Percentiles rank a stretch among this genome's conserved stretches.
phyloP scores from a whole-genome alignment of 2,329 filamentous ascomycete genomes.

The Pseudogymnoascus sp. region DNA sequence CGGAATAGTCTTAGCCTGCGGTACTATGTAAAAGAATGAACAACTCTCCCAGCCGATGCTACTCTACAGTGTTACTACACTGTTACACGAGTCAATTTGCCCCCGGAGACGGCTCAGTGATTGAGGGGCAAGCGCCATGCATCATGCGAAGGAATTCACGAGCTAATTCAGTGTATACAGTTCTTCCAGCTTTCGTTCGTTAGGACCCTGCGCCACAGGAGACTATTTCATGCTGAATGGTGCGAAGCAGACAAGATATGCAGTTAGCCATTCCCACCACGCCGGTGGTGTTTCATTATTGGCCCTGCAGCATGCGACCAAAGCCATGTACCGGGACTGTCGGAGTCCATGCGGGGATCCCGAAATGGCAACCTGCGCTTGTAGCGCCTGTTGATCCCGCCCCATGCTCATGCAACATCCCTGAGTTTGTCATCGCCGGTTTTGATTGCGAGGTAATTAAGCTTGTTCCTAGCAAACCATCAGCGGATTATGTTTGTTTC shows the following conservation, averaged over 20 bases:
- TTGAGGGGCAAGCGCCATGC: not conserved
- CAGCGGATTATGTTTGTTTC: not conserved
- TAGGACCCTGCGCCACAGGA: not conserved
- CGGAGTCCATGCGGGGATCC: not conserved
- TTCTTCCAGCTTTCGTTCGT: not conserved
- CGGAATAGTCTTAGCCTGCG: not conserved
- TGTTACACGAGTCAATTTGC: not conserved
- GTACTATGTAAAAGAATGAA: not conserved
- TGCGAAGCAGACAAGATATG: not conserved
- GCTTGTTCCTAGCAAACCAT: not conserved
- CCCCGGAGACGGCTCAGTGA: not conserved
- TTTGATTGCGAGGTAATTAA: not conserved
- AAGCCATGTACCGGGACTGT: not conserved
- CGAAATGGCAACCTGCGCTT: conserved; percentile 6
- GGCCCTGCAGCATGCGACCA: not conserved
- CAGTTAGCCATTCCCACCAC: not conserved
- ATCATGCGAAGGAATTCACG: not conserved
- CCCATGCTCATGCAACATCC: not conserved
- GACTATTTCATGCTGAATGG: not conserved
- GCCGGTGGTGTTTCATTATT: not conserved
- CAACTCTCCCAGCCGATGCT: not conserved
- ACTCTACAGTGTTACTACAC: not conserved
- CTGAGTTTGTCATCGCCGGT: not conserved
- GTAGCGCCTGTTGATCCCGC: not conserved
- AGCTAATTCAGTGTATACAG: not conserved